Base-by-base conservation (phyloP, 225 moss, liverwort and hornwort genomes). In the Polytrichum commune region DNA sequence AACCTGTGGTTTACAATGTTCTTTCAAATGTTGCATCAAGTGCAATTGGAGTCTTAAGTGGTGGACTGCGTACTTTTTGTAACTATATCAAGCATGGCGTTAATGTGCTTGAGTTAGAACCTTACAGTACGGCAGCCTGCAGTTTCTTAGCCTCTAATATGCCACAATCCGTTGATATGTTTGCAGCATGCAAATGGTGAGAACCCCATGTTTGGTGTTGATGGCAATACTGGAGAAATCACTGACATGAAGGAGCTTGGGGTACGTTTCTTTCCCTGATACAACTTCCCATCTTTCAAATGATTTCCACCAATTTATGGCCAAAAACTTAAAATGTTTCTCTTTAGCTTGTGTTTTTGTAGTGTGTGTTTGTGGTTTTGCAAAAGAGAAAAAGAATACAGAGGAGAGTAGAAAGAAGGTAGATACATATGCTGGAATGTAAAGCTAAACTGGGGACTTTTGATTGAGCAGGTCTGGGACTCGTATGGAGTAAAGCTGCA, bases 401-500 rank as follows among this genome's bases (percentile, higher is more conserved):
- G 35, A 35, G 35, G 35, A 35, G 46, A 46, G 3, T 16, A 16
- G 13, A 16, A 13, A 46, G 46, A 46, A 46, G 46, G 16, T 46
- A 16, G 13, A 38, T 38, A 38, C 13, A 38, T 38, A 13, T 38
- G 46, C 13, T 46, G 46, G 46, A 16, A 3, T 46, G 13, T 4
- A 13, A 46, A 58, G 58, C 9, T 58, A 3, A 58, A 24, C 24
- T 58, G 0, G 20, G 58, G 27, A 9, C 61, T 29, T 29, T 16
- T 13, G 16, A 2, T 58, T 4, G 57, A 60, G 23, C 86, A 90
- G 90, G 85, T 96, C 22, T 96, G 93, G 89, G 93, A 96, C 77
- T 96, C 95, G 4, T 96, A 77, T 68, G 95, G 91, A 76, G 91
- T 93, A 7, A 95, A 95, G 73, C 81, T 88, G 33, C 93, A 95